Percentiles rank a stretch among this genome's conserved stretches.
Evolutionary conservation across 345 rosid genomes (phyloP).

Genomic region (Melastoma malabathricum): DNA sequence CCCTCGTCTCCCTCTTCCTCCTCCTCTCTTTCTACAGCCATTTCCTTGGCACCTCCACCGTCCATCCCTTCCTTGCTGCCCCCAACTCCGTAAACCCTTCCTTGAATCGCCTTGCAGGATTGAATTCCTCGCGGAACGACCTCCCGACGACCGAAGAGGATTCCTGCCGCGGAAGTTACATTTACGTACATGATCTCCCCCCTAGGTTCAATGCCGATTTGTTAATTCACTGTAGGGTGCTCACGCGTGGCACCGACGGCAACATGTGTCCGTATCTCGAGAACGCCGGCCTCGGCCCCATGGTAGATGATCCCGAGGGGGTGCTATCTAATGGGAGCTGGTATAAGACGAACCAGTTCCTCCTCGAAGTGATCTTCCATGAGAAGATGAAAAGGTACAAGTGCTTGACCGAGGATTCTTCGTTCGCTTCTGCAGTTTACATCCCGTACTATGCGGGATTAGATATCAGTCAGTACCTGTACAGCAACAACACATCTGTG

Average conservation of each 20-base stretch:
- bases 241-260: conserved; percentile 37
- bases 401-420: conserved; percentile 44
- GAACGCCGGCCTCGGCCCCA: conserved; percentile 45
- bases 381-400: conserved; percentile 39
- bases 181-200: conserved; percentile 48
- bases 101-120: no score
- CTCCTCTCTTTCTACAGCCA: no score
- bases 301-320: conserved; percentile 20
- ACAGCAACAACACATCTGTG: conserved; percentile 30
- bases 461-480: conserved; percentile 42
- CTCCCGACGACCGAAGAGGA: conserved; percentile 4
- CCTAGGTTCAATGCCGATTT: conserved; percentile 38
- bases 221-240: conserved; percentile 26
- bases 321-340: conserved; percentile 32
- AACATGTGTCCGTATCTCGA: conserved; percentile 48
- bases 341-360: conserved; percentile 53
- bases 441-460: conserved; percentile 62
- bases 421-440: conserved; percentile 44
- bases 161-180: conserved; percentile 44
- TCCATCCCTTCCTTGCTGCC: no score
- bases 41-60: no score
- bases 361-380: conserved; percentile 55
- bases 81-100: no score
- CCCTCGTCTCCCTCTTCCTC: no score
- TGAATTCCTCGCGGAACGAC: neutral